Base-by-base conservation (phyloP, 1,139 yeast genomes). In the Zhuliangozyma parablackwelliae region DNA sequence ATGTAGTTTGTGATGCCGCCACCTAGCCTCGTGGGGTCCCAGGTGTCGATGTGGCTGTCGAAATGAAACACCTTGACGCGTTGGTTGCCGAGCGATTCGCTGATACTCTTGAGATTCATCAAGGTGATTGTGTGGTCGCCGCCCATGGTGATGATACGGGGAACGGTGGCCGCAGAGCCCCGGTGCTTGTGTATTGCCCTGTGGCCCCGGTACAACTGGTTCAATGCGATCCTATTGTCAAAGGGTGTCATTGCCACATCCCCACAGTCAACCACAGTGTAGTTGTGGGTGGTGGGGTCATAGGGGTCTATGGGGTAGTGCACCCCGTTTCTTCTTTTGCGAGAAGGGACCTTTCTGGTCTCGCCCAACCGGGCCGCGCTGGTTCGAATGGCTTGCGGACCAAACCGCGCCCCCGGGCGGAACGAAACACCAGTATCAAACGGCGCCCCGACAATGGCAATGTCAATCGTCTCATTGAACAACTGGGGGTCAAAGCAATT, bases 1-100 rank as follows among this genome's bases (percentile, higher is more conserved):
- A 75, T 69, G 40, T 77, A 76, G 42, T 72, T 61, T 3, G 77
- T 55, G 11, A 75, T 52, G 0, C 73, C 78, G 1, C 82, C 82
- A 1, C 82, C 82, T 23, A 77, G 56, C 5, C 67, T 65, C 36
- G 59, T 53, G 2, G 82, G 82, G 47, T 75, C 66, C 82, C 82
- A 77, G 5, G 82, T 76, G 51, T 77, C 82, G 26, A 77, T 67
- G 50, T 77, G 82, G 27, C 80, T 70, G 48, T 77, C 82, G 42
- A 77, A 76, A 49, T 77, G 82, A 23, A 77, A 55, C n/a, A 77
- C 75, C 2, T 73, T 62, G 12, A 73, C 45, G 16, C 4, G 16
- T 4, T 3, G 3, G 33, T 63, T 59, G 0, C 72, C 72, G 37
- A 59, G 63, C 20, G 64, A 54, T 45, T 76, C 80, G 44, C 61